Evolutionary conservation across 805 yeast species (phyloP).

Genomic region (Candida dendrica): DNA sequence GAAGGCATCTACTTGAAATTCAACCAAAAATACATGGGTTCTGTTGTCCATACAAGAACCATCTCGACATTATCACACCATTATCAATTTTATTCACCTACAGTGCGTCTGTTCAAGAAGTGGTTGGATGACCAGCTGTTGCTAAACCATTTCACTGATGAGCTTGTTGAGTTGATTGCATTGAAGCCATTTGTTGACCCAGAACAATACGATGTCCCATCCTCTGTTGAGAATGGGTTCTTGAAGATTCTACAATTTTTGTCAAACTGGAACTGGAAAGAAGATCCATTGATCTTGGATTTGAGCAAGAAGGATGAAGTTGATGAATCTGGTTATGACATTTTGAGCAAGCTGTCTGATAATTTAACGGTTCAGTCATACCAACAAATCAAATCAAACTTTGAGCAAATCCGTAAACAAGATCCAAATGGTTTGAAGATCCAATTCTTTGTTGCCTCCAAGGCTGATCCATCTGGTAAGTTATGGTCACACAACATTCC

Average conservation of each 20-base stretch:
- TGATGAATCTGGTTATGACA: constrained; percentile 26
- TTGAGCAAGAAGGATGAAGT: constrained; percentile 42
- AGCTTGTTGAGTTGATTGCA: constrained; percentile 74
- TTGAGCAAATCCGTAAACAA: constrained; percentile 56
- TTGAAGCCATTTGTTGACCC: constrained; percentile 81
- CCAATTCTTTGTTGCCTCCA: constrained; percentile 78
- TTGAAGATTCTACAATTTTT: constrained; percentile 63
- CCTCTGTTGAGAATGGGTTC: constrained; percentile 75
- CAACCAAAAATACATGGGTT: constrained; percentile 54
- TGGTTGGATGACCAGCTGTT: constrained; percentile 87
- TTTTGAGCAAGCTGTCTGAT: constrained; percentile 46
- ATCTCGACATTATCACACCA: constrained; percentile 64
- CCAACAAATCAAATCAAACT: constrained; percentile 56
- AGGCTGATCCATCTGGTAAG: constrained; percentile 80
- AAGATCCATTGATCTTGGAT: constrained; percentile 76
- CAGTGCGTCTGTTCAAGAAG: constrained; percentile 76
- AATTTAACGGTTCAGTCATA: constrained; percentile 53
- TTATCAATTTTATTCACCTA: constrained; percentile 67
- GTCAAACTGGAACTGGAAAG: constrained; percentile 91
- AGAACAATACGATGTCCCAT: constrained; percentile 77
- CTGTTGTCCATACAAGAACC: constrained; percentile 76
- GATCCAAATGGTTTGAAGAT: constrained; percentile 80
- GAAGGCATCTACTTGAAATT: constrained; percentile 60
- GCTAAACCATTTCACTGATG: constrained; percentile 65
- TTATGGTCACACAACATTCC: constrained; percentile 65